These are phyloP conservation scores for Cryptococcus amylolentus DNA, from an alignment of 1,284 basidiomycete genomes.

Conservation along the genomic window DNA sequence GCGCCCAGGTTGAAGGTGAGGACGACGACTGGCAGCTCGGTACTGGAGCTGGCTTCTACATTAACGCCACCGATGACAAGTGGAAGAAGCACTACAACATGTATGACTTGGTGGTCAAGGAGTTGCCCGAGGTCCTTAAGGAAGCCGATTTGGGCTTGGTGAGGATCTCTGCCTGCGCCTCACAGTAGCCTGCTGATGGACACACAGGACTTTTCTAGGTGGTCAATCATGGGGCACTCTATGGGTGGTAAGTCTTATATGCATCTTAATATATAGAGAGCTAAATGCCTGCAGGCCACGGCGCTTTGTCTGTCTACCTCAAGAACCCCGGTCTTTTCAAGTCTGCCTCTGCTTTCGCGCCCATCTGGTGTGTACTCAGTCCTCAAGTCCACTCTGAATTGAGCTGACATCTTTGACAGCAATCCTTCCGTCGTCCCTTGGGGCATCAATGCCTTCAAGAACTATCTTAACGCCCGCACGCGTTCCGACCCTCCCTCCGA, in stretches of 20 bases:
- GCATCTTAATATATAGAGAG: neutral
- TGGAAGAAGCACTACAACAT: slow-evolving; percentile 87
- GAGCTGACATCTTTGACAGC: slow-evolving; percentile 16
- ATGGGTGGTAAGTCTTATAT: slow-evolving; percentile 64
- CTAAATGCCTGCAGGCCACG: slow-evolving; percentile 60
- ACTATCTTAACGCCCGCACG: slow-evolving; percentile 61
- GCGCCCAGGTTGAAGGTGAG: slow-evolving; percentile 84
- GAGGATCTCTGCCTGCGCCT: slow-evolving; percentile 7
- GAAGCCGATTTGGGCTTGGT: slow-evolving; percentile 61
- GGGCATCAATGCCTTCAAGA: slow-evolving; percentile 88
- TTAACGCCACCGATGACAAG: slow-evolving; percentile 77
- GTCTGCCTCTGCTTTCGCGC: slow-evolving; percentile 90
- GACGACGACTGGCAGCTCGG: slow-evolving; percentile 88
- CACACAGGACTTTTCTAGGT: slow-evolving; percentile 36
- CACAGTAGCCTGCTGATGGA: neutral
- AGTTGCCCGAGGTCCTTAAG: slow-evolving; percentile 73
- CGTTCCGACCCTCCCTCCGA: slow-evolving; percentile 52
- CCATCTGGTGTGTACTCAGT: slow-evolving; percentile 58
- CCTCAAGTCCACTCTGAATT: neutral
- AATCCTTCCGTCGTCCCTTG: slow-evolving; percentile 86
- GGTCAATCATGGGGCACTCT: slow-evolving; percentile 79
- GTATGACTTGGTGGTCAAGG: slow-evolving; percentile 74
- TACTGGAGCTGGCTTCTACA: slow-evolving; percentile 88
- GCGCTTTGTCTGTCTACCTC: slow-evolving; percentile 88
- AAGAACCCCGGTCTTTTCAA: slow-evolving; percentile 66